These are phyloP conservation scores for Rhodotorula paludigena DNA, from an alignment of 768 basidiomycete species.

Conservation along the genomic window DNA sequence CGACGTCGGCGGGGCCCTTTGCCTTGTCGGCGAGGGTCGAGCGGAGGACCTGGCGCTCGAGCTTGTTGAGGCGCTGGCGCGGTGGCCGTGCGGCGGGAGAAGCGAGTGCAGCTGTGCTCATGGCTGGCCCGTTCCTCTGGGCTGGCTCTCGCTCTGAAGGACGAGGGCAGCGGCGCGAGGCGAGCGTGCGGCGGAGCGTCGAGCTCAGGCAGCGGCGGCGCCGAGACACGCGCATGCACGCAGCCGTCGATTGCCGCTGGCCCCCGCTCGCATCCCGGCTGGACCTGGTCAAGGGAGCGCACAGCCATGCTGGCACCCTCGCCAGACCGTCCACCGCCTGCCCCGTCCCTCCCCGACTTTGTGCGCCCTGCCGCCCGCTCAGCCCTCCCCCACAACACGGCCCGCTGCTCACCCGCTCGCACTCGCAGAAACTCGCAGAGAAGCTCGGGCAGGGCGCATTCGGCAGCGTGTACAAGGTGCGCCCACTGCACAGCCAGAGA, in stretches of 20 bases:
- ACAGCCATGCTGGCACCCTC: neutral
- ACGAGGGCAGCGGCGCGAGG: no score
- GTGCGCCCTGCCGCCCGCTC: constrained; percentile 1
- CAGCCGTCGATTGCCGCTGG: neutral
- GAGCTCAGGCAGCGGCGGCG: neutral
- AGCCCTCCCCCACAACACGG: neutral
- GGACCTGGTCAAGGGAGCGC: neutral
- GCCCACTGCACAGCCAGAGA: neutral
- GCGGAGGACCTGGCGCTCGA: constrained; percentile 1
- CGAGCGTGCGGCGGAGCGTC: neutral
- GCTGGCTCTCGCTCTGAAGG: no score
- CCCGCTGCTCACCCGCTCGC: neutral
- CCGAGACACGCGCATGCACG: neutral
- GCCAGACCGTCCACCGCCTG: neutral
- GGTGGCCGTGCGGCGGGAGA: neutral
- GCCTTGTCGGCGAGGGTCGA: neutral
- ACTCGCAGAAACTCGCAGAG: constrained; percentile 28
- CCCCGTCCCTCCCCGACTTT: constrained; percentile 28
- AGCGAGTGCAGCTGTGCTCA: neutral
- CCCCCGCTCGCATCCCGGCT: neutral
- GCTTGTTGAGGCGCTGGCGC: constrained; percentile 1
- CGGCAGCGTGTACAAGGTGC: constrained; percentile 33
- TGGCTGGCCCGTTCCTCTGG: no score
- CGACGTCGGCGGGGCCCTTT: neutral
- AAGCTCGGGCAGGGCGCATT: constrained; percentile 36